Conservation (phyloP, 2,329 filamentous ascomycete genomes). For the Pseudogymnoascus sp. region DNA sequence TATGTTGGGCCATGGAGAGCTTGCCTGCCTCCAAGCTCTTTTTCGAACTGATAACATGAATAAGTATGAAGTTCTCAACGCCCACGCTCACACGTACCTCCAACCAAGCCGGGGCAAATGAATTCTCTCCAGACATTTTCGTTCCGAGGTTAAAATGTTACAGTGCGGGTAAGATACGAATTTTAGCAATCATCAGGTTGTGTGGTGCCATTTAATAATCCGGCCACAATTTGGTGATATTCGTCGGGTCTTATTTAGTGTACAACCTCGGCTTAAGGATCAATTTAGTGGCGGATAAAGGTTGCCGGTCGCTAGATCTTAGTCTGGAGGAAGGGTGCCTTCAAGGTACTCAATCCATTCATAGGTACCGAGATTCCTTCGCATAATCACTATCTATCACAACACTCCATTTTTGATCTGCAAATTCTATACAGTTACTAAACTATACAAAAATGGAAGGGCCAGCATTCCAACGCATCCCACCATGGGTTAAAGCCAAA, state of each 20-base stretch:
- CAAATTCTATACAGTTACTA: too few relatives aligned
- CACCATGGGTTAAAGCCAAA: conserved; percentile 33
- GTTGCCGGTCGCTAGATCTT: conserved; percentile 12
- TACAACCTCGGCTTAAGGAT: too few relatives aligned
- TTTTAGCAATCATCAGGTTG: neutral
- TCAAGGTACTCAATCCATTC: neutral
- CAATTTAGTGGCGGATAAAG: conserved; percentile 10
- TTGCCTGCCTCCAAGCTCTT: conserved; percentile 13
- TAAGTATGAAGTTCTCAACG: too few relatives aligned
- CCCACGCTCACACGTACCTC: conserved; percentile 8
- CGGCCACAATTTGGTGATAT: too few relatives aligned
- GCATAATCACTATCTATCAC: neutral
- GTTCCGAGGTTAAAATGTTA: conserved; percentile 10
- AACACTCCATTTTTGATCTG: neutral
- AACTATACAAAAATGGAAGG: conserved; percentile 15
- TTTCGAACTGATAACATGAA: conserved; percentile 13
- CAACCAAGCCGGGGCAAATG: neutral
- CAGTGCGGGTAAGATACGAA: conserved; percentile 11
- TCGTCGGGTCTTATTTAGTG: too few relatives aligned
- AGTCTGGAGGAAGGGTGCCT: conserved; percentile 9
- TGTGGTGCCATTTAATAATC: too few relatives aligned
- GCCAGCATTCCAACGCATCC: conserved; percentile 32
- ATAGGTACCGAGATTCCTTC: neutral
- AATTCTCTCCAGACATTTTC: too few relatives aligned
- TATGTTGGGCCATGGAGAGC: conserved; percentile 9